A percentile compares a stretch with the other conserved stretches of the same genome.
phyloP scores from a whole-genome alignment of 352 stramenopile species.

The Pythium angustatum region DNA sequence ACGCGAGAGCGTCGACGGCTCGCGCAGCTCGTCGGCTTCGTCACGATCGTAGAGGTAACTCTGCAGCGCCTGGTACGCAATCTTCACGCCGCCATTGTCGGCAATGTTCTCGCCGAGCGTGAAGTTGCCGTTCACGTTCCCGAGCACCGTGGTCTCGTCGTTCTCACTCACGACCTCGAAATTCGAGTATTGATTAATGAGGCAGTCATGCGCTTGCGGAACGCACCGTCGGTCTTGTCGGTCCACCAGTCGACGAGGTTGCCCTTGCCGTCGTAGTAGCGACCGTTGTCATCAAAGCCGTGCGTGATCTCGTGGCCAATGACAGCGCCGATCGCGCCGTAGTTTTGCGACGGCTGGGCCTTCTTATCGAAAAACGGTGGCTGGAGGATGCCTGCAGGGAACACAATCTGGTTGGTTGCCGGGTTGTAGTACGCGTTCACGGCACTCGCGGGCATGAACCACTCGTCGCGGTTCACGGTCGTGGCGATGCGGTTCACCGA shows the following conservation, averaged over 20 bases:
- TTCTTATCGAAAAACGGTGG: constrained; percentile 91
- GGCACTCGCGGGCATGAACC: constrained; percentile 91
- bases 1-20: constrained; percentile 17
- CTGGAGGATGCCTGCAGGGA: constrained; percentile 95
- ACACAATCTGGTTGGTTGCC: constrained; percentile 92
- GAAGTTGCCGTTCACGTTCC: constrained; percentile 75
- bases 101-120: constrained; percentile 85
- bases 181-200: constrained; percentile 62
- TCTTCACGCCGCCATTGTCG: constrained; percentile 78
- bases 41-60: constrained; percentile 36
- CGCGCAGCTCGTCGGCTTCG: constrained; percentile 27
- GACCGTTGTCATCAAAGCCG: constrained; percentile 93
- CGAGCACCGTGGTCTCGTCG: constrained; percentile 46
- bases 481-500: constrained; percentile 40
- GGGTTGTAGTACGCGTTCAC: constrained; percentile 91
- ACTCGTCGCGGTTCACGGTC: constrained; percentile 65
- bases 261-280: constrained; percentile 86
- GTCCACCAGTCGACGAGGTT: constrained; percentile 95
- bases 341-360: constrained; percentile 90
- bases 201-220: constrained; percentile 57
- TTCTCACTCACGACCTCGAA: constrained; percentile 48
- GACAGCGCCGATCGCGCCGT: constrained; percentile 91
- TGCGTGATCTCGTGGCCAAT: constrained; percentile 97
- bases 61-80: constrained; percentile 67
- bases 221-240: constrained; percentile 77